Evolutionary conservation across 345 rosid genomes (phyloP), one percentile per base, ranked within the genome.

Genomic region (Gossypium raimondii): DNA sequence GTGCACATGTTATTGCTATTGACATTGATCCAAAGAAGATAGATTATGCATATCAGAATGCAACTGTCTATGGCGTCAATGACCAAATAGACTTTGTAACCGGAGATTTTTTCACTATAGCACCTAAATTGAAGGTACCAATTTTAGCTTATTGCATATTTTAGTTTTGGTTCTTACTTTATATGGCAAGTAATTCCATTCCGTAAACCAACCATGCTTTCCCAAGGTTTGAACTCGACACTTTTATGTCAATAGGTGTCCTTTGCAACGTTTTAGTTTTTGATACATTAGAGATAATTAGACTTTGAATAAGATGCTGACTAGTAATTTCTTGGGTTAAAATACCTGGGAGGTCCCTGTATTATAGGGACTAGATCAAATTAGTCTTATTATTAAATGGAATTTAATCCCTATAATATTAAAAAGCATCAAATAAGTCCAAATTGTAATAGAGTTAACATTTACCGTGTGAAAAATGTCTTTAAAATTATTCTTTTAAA

Each of bases 1-100:
- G 84, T 83, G 81, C 83, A 65, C 89, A 83, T 75, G 98, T 95
- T 27, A 85, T 84, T 78, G 97, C 96, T 24, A 72, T 95, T 79
- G 99, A 95, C 77, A 70, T 92, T 62, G 96, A 95, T 86, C 89
- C 90, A 43, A 84, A 78, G 81, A 95, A 87, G 88, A 87, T 95
- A 50, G 91, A 82, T 47, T 95, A 83, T 82, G 98, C 98, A 17
- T 66, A 77, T 72, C 94, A 93, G 76, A 95, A 95, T 77, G 99
- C 99, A 64, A 75, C 84, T 71, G 80, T 95, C 29, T 95, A 93
- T 77, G 97, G 90, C 70, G 93, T 93, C 73, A 82, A 77, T 78
- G 91, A 88, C 80, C 82, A 69, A 57, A 93, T 95, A 77, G 97
- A 95, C 82, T 95, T 95, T 77, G 47, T 93, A 27, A 78, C 47